These are phyloP conservation scores for Aspergillus brasiliensis DNA, from an alignment of 2,329 filamentous ascomycete species.

Conservation along the genomic window DNA sequence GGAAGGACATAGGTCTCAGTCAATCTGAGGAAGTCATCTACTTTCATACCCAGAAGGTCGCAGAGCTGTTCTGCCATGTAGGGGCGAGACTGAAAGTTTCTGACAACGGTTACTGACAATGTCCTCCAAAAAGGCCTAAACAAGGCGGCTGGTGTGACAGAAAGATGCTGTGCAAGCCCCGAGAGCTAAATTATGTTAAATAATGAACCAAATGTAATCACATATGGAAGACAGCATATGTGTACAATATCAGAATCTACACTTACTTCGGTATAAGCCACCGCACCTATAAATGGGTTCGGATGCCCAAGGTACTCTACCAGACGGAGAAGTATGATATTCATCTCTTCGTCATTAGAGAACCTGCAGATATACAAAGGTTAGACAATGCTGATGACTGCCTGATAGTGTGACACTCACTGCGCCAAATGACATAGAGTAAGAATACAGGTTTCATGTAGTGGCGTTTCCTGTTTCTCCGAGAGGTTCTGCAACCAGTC, in stretches of 20 bases:
- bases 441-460: conserved; percentile 82
- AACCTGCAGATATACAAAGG: conserved; percentile 48
- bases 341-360: conserved; percentile 79
- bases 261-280: conserved; percentile 77
- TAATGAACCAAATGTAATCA: neutral
- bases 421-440: conserved; percentile 82
- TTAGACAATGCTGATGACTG: conserved; percentile 12
- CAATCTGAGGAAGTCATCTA: conserved; percentile 71
- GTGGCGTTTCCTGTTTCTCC: conserved; percentile 64
- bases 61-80: conserved; percentile 79
- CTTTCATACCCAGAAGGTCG: conserved; percentile 74
- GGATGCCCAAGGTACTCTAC: conserved; percentile 84
- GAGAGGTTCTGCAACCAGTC: conserved; percentile 72
- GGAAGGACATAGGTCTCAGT: conserved; percentile 84
- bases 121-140: conserved; percentile 88
- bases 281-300: conserved; percentile 75
- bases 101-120: conserved; percentile 78
- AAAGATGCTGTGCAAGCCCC: conserved; percentile 67
- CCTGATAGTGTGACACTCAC: conserved; percentile 42
- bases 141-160: conserved; percentile 65
- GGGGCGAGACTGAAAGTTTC: conserved; percentile 77
- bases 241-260: neutral
- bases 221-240: neutral
- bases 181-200: conserved; percentile 54
- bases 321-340: conserved; percentile 79